Base-by-base conservation (phyloP, 2,329 filamentous ascomycete genomes). In the Microdochium trichocladiopsis region DNA sequence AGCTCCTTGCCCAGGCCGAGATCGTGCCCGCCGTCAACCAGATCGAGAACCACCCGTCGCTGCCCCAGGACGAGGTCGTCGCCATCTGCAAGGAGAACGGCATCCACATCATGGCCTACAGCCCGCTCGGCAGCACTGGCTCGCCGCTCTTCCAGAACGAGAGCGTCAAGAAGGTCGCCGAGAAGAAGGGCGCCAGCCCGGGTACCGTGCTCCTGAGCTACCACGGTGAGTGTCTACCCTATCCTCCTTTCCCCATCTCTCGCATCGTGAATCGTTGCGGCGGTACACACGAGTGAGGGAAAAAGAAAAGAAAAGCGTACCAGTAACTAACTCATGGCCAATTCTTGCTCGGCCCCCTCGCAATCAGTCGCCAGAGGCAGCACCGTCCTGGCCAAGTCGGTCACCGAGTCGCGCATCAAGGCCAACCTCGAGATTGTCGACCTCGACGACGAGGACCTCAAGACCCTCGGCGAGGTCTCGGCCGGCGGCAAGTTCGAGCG, bases 361-460 rank as follows among this genome's bases (percentile, higher is more conserved):
- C n/a, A 37, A 9, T 16, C 5, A 88, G 86, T 89, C 48, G 78
- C 83, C 51, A 79, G 84, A 55, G 85, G 85, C 59, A 79, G 75
- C 63, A 88, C 84, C 6, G 87, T 90, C 18, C 76, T 91, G 25
- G 80, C 87, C 61, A 90, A 90, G 70, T 89, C 85, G 1, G 83
- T 88, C 37, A 88, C 79, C 6, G 78, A 79, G 14, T 75, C 77
- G 48, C 79, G 86, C 59, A 90, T 90, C 68, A 80, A 84, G 63
- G 77, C 84, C 61, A 91, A 91, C 70, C 73, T 79, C 66, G 78
- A 84, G 57, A 74, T 89, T 51, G 76, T 88, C 60, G 77, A 83
- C 61, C 77, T 88, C 47, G 82, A 85, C 60, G 73, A 69, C 6
- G 76, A 77, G n/a, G 87, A 91, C 57, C 62, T 86, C 61, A 74